phyloP scores from a whole-genome alignment of 352 stramenopile species.

The Phytophthora macrochlamydospora region DNA sequence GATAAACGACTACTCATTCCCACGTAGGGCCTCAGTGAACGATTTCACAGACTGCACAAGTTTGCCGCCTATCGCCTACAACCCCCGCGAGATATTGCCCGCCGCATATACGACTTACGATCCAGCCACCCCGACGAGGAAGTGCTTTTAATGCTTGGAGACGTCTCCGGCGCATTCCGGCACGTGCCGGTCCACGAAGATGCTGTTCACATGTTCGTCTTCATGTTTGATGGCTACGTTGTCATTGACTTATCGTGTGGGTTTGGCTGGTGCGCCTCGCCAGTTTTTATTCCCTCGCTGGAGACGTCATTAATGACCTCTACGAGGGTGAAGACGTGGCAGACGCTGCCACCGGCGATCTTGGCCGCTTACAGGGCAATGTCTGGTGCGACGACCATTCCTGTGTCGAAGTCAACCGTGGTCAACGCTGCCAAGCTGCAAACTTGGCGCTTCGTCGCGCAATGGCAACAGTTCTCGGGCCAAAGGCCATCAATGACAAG shows the following conservation, averaged over 20 bases:
- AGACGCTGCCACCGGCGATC: not conserved
- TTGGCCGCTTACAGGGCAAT: conserved; percentile 4
- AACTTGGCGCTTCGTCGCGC: not conserved
- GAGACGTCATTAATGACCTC: not conserved
- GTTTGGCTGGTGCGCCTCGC: conserved; percentile 14
- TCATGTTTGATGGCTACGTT: conserved; percentile 9
- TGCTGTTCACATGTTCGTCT: conserved; percentile 18
- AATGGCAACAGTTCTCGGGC: conserved; percentile 13
- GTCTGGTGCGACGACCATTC: conserved; percentile 29
- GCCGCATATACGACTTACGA: not conserved
- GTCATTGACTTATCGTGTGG: conserved; percentile 19
- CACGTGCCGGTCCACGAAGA: conserved; percentile 20
- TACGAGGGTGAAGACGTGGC: not conserved
- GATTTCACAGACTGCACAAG: conserved; percentile 2
- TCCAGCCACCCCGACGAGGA: not conserved
- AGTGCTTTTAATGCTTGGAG: conserved; percentile 16
- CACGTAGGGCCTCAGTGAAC: conserved; percentile 1
- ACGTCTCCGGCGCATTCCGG: conserved; percentile 24
- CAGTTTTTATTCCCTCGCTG: conserved; percentile 18
- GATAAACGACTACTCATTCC: conserved; percentile 13
- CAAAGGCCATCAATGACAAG: conserved; percentile 9
- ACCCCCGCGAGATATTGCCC: conserved; percentile 12
- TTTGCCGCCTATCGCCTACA: not conserved
- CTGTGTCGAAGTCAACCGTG: conserved; percentile 18
- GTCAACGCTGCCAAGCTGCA: conserved; percentile 2